phyloP scores from a whole-genome alignment of 306 rosid genomes.

The Quercus dentata region DNA sequence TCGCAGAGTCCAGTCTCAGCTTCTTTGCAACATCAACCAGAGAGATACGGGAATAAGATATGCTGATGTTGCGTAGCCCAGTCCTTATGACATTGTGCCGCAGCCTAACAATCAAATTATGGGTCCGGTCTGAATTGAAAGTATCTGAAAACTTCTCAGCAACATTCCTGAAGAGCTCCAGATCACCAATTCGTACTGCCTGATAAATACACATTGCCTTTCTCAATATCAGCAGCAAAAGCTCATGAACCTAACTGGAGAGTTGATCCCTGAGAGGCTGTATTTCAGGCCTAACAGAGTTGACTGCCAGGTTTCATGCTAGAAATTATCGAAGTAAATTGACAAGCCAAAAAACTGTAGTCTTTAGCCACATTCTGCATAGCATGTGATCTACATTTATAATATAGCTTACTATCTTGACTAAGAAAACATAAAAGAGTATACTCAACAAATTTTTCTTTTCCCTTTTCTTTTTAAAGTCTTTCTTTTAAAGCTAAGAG shows the following conservation, averaged over 20 bases:
- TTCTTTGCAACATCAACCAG: constrained; percentile 86
- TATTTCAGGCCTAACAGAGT: background rate
- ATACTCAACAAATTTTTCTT: background rate
- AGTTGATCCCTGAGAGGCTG: background rate
- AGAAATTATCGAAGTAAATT: background rate
- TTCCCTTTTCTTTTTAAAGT: background rate
- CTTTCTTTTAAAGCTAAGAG: background rate
- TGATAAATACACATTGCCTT: constrained; percentile 26
- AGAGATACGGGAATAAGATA: constrained; percentile 93
- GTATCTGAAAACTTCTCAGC: constrained; percentile 81
- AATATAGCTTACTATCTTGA: background rate
- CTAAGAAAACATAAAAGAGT: background rate
- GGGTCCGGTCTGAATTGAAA: constrained; percentile 72
- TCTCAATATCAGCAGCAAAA: constrained; percentile 13
- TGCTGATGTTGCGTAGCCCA: constrained; percentile 93
- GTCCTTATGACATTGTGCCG: constrained; percentile 96
- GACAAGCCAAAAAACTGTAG: background rate
- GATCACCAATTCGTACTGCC: constrained; percentile 97
- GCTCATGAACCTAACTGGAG: background rate
- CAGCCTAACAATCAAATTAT: constrained; percentile 91
- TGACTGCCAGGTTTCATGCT: background rate
- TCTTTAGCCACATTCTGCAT: background rate
- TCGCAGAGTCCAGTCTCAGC: constrained; percentile 80
- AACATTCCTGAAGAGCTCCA: constrained; percentile 85
- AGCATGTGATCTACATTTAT: background rate